Evolutionary conservation across 345 rosid genomes (phyloP).

Genomic region (Schrenkiella parvula): DNA sequence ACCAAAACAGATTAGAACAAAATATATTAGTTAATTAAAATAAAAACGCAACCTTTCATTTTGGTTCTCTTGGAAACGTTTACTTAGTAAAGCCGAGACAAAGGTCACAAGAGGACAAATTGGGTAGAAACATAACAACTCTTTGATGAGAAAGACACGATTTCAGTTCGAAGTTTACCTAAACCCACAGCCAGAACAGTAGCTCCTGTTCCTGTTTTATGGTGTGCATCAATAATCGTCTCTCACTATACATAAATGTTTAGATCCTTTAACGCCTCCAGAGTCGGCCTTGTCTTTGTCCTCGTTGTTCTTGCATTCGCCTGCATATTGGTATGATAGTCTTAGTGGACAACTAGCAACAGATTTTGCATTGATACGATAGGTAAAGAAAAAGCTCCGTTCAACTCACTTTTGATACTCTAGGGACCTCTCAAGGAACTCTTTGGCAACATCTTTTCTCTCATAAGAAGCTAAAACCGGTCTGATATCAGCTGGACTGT

Average conservation of each 20-base stretch:
- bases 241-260: constrained; percentile 23
- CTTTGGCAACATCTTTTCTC: constrained; percentile 69
- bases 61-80: background rate
- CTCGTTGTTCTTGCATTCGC: constrained; percentile 82
- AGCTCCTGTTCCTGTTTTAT: constrained; percentile 9
- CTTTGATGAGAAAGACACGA: constrained; percentile 2
- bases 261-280: constrained; percentile 46
- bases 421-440: constrained; percentile 81
- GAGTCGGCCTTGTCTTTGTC: constrained; percentile 42
- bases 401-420: constrained; percentile 70
- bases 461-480: constrained; percentile 66
- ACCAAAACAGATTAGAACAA: background rate
- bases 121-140: constrained; percentile 6
- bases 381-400: background rate
- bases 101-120: background rate
- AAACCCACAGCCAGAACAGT: constrained; percentile 18
- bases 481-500: constrained; percentile 80
- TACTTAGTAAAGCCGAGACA: constrained; percentile 2
- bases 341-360: background rate
- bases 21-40: background rate
- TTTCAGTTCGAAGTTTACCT: constrained; percentile 11
- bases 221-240: constrained; percentile 24
- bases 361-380: background rate
- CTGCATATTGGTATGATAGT: constrained; percentile 35
- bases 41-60: background rate